These are phyloP conservation scores for Coleophoma cylindrospora DNA, from an alignment of 2,329 filamentous ascomycete species.

Conservation along the genomic window DNA sequence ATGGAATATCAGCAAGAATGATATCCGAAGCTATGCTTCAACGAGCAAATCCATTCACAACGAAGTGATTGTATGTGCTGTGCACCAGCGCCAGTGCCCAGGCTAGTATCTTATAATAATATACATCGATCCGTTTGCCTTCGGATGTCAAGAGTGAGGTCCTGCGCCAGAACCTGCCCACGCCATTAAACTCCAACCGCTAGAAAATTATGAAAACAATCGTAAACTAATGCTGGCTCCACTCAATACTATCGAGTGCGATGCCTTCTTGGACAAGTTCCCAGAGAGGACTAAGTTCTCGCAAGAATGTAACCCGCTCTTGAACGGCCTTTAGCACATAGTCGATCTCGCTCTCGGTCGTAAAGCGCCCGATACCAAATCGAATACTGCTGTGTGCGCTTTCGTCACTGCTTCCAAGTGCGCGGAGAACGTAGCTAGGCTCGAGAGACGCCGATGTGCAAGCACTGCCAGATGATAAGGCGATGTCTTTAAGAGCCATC, in stretches of 20 bases:
- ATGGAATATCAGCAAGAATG: too few relatives aligned
- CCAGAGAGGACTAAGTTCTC: constrained; percentile 94
- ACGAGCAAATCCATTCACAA: too few relatives aligned
- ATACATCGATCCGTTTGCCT: too few relatives aligned
- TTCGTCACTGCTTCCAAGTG: constrained; percentile 93
- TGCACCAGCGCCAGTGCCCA: too few relatives aligned
- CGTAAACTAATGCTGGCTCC: constrained; percentile 78
- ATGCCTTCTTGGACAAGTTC: constrained; percentile 96
- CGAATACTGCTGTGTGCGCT: constrained; percentile 96
- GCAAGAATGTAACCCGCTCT: constrained; percentile 85
- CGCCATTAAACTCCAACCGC: not conserved
- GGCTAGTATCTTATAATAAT: too few relatives aligned
- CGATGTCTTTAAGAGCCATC: constrained; percentile 98
- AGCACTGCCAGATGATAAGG: constrained; percentile 90
- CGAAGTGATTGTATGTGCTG: too few relatives aligned
- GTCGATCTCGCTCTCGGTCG: constrained; percentile 90
- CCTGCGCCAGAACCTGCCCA: not conserved
- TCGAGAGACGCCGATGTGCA: constrained; percentile 96
- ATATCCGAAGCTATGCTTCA: too few relatives aligned
- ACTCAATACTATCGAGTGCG: constrained; percentile 93
- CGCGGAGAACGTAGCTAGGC: constrained; percentile 91
- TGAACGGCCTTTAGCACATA: constrained; percentile 93
- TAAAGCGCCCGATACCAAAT: constrained; percentile 96
- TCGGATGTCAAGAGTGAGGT: not conserved
- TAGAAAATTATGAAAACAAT: not conserved